phyloP scores from a whole-genome alignment of 768 basidiomycete genomes.

The Dentipellis sp. region DNA sequence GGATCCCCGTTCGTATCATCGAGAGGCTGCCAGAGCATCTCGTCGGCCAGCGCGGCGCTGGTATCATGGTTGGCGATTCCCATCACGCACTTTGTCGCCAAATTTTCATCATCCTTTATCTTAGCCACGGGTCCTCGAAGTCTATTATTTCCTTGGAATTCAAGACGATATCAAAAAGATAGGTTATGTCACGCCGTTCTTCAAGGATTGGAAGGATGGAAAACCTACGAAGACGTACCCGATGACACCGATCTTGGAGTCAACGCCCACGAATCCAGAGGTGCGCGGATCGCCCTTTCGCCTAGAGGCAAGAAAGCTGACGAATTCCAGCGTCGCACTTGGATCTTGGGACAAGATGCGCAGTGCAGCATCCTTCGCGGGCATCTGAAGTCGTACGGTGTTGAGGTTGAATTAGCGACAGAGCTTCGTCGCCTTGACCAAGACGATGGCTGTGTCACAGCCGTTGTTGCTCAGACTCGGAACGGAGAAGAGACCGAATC shows the following conservation, averaged over 20 bases:
- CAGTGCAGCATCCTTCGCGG: neutral
- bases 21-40: neutral
- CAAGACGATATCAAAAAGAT: neutral
- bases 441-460: neutral
- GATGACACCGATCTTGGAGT: neutral
- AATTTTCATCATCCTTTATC: neutral
- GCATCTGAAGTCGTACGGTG: neutral
- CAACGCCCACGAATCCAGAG: neutral
- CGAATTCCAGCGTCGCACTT: neutral
- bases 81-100: neutral
- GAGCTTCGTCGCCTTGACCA: neutral
- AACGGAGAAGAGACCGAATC: neutral
- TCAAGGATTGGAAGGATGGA: neutral
- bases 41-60: conserved; percentile 3
- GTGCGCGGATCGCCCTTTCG: neutral
- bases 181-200: neutral
- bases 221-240: neutral
- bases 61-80: neutral
- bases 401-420: neutral
- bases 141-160: conserved; percentile 2
- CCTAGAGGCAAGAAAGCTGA: neutral
- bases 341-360: neutral
- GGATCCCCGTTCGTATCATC: conserved; percentile 8
- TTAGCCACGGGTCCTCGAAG: conserved; percentile 2
- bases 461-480: neutral